These are phyloP conservation scores for Tolypocladium endophyticum DNA, from an alignment of 2,329 filamentous ascomycete species.

Conservation along the genomic window DNA sequence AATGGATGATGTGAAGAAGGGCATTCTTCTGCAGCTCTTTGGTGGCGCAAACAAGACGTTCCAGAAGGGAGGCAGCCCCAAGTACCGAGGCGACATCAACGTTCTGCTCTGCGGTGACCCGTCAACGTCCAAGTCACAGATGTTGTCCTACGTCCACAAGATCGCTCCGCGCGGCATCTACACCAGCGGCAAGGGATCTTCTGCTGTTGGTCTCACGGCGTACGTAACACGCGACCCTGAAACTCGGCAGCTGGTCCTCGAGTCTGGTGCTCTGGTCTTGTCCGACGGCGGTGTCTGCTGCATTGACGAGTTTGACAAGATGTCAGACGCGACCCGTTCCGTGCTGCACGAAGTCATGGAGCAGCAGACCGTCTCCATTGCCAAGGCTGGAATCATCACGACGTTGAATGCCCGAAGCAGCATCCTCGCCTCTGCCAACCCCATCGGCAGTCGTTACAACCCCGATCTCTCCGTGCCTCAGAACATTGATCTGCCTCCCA, in stretches of 20 bases:
- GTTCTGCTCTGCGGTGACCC: conserved; percentile 93
- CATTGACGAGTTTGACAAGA: conserved; percentile 81
- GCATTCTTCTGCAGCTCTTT: conserved; percentile 91
- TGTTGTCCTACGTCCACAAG: conserved; percentile 91
- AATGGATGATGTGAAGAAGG: conserved; percentile 98
- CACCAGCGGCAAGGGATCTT: conserved; percentile 72
- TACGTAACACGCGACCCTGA: conserved; percentile 75
- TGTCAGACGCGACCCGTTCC: conserved; percentile 68
- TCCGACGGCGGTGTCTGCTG: conserved; percentile 77
- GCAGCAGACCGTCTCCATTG: conserved; percentile 75
- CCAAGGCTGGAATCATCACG: conserved; percentile 90
- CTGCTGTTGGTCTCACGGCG: conserved; percentile 70
- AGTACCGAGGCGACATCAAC: conserved; percentile 96
- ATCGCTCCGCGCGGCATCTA: conserved; percentile 85
- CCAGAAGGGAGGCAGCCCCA: conserved; percentile 88
- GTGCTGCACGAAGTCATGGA: conserved; percentile 85
- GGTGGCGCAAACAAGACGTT: conserved; percentile 98
- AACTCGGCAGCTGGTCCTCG: conserved; percentile 68
- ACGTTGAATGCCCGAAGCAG: conserved; percentile 92
- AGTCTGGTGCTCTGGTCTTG: conserved; percentile 68
- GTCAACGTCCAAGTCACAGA: conserved; percentile 90
- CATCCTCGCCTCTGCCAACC: conserved; percentile 93
- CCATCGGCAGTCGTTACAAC: conserved; percentile 97
- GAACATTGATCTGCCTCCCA: conserved; percentile 95
- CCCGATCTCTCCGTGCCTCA: conserved; percentile 90